These are phyloP conservation scores for Fonsecaea multimorphosa DNA, from an alignment of 2,329 filamentous ascomycete species.

Conservation along the genomic window DNA sequence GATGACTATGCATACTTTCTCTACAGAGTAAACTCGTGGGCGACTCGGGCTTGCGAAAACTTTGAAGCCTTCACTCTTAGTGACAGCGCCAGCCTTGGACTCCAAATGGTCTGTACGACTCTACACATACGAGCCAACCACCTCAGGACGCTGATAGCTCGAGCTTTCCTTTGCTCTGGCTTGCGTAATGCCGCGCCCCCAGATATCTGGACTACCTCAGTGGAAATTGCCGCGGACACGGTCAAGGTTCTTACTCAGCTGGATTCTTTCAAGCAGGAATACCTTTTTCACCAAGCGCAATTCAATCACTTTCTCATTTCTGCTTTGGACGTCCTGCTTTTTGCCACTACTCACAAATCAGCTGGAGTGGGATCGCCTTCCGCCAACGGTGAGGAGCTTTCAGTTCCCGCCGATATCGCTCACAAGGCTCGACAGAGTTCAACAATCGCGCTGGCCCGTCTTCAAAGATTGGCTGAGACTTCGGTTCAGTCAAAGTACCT, in stretches of 20 bases:
- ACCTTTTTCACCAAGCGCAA: constrained; percentile 19
- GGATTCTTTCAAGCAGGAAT: constrained; percentile 12
- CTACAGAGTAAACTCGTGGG: constrained; percentile 17
- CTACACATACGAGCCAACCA: constrained; percentile 17
- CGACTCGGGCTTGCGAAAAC: constrained; percentile 1
- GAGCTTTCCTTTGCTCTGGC: constrained; percentile 21
- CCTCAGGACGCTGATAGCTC: constrained; percentile 18
- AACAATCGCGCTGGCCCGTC: constrained; percentile 14
- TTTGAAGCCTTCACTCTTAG: neutral
- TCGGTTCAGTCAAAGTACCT: constrained; percentile 14
- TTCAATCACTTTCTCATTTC: constrained; percentile 22
- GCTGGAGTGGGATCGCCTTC: constrained; percentile 5
- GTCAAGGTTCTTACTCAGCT: constrained; percentile 10
- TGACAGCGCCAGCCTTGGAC: neutral
- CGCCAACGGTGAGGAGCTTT: constrained; percentile 7
- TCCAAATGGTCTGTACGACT: constrained; percentile 13
- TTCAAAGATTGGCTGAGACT: constrained; percentile 13
- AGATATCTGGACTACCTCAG: constrained; percentile 18
- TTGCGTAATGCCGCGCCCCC: constrained; percentile 14
- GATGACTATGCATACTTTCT: constrained; percentile 21
- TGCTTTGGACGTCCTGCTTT: constrained; percentile 20
- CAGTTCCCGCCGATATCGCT: constrained; percentile 3
- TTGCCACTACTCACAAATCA: constrained; percentile 10
- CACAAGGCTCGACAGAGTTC: constrained; percentile 13
- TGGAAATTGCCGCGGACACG: constrained; percentile 19